These are phyloP conservation scores for Starmerella riodocensis DNA, from an alignment of 805 yeast genomes.

Conservation along the genomic window DNA sequence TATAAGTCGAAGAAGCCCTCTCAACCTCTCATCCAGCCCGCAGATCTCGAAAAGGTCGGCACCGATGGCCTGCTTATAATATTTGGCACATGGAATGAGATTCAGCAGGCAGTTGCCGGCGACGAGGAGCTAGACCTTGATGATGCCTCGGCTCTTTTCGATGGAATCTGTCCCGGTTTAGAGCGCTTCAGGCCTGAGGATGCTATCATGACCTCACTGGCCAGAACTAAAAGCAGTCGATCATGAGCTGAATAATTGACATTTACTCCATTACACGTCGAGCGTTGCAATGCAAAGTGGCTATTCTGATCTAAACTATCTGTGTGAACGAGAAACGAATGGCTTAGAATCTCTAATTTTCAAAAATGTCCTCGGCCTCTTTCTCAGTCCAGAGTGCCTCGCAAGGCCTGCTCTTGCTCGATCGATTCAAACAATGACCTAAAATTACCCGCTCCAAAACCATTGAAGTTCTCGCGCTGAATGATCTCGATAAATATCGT, in stretches of 20 bases:
- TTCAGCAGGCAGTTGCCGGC: conserved; percentile 38
- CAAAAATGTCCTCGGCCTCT: background rate
- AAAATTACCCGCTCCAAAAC: conserved; percentile 84
- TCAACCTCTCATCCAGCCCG: conserved; percentile 22
- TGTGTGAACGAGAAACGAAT: too few species aligned
- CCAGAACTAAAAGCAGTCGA: too few species aligned
- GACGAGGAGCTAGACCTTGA: conserved; percentile 38
- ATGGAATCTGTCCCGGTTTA: conserved; percentile 44
- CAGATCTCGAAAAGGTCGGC: conserved; percentile 2
- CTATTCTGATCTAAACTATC: too few species aligned
- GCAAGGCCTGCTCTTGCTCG: conserved; percentile 56
- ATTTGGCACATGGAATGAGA: conserved; percentile 50
- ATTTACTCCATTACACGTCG: too few species aligned
- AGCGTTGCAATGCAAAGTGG: too few species aligned
- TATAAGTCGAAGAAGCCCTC: conserved; percentile 30
- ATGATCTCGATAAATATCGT: conserved; percentile 71
- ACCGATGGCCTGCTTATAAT: conserved; percentile 33
- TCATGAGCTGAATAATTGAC: too few species aligned
- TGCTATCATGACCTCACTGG: conserved; percentile 38
- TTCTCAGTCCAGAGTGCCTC: conserved; percentile 41
- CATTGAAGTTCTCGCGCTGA: conserved; percentile 65
- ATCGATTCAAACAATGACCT: conserved; percentile 68
- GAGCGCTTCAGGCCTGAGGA: conserved; percentile 55
- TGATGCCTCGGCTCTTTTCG: conserved; percentile 53
- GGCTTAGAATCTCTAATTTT: too few species aligned